Evolutionary conservation across 352 stramenopile species (phyloP).

Genomic region (Aphanomyces stellatus): DNA sequence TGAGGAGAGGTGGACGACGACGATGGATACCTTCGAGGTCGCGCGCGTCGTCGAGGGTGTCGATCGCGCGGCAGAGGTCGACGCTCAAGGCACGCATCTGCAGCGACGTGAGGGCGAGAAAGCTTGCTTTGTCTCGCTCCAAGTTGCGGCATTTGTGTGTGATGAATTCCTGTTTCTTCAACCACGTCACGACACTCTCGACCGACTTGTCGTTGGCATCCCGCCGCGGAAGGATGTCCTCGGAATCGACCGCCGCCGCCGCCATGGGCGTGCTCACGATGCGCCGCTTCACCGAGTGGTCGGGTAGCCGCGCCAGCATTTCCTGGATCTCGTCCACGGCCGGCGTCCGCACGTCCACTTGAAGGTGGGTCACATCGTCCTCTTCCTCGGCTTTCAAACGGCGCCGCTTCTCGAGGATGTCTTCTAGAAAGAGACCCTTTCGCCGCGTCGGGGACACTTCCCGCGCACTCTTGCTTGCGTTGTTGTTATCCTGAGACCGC

Average conservation of each 20-base stretch:
- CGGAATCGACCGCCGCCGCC: neutral
- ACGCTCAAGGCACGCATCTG: constrained; percentile 4
- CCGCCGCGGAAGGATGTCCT: neutral
- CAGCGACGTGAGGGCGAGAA: constrained; percentile 14
- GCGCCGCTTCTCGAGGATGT: neutral
- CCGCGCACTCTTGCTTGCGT: neutral
- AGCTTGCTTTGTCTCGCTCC: constrained; percentile 10
- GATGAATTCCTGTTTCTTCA: constrained; percentile 9
- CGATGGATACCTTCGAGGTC: constrained; percentile 43
- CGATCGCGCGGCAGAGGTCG: neutral
- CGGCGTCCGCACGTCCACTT: neutral
- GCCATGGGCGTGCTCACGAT: constrained; percentile 1
- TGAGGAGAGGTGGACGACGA: neutral
- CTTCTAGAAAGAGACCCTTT: neutral
- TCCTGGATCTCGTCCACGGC: constrained; percentile 5
- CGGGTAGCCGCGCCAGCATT: neutral
- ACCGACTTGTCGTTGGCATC: neutral
- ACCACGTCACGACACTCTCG: neutral
- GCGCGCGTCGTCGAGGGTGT: constrained; percentile 6
- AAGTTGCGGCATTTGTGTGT: constrained; percentile 22
- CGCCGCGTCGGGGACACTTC: neutral
- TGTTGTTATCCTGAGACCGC: neutral
- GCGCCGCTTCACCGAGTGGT: neutral
- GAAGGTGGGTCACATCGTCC: neutral
- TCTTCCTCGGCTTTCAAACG: no score